Base-by-base conservation (phyloP, 257 asterid species). In the Lavandula angustifolia region DNA sequence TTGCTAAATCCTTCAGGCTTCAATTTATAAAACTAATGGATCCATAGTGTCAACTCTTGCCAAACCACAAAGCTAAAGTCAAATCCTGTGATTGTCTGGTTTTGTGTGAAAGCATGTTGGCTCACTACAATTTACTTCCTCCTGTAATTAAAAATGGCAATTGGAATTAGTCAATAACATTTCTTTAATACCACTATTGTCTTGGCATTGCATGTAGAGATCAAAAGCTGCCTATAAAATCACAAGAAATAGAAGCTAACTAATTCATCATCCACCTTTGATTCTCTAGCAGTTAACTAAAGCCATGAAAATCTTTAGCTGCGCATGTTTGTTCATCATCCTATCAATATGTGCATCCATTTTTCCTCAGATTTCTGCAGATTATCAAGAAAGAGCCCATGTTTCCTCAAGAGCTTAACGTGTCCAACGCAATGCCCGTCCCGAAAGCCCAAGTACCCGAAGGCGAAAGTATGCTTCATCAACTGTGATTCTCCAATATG, bases 351-450 rank as follows among this genome's bases (percentile, higher is more conserved):
- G 29, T 60, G 59, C 52, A 56, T n/a, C 43, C 31, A 38, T 13
- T 41, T 33, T 69, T 7, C 13, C 56, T 8, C 57, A 32, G 4
- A n/a, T 52, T 33, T 7, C n/a, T 8, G 75, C 75, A 32, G 57
- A 41, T 56, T 11, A 42, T 3, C n/a, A 9, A 14, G 69, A 73
- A 9, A 3, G 1, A 75, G 79, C 66, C 73, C 37, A 27, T 86
- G 90, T 69, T 83, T 76, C 53, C 79, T 75, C 54, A 54, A 49
- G 67, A 18, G 5, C 0, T 8, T 60, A 3, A 1, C 16, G 0
- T 87, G 95, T 53, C 92, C 92, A 0, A 17, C 13, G 0, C 69
- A 87, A 68, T 87, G 95, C 37, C 87, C 89, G 0, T 34, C 69
- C 1, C 33, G 33, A 52, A 27, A 17, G 3, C 86, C 86, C 11